Evolutionary conservation across 192 early-diverging fungal genomes (phyloP).

Genomic region (Backusella tarrabulga): DNA sequence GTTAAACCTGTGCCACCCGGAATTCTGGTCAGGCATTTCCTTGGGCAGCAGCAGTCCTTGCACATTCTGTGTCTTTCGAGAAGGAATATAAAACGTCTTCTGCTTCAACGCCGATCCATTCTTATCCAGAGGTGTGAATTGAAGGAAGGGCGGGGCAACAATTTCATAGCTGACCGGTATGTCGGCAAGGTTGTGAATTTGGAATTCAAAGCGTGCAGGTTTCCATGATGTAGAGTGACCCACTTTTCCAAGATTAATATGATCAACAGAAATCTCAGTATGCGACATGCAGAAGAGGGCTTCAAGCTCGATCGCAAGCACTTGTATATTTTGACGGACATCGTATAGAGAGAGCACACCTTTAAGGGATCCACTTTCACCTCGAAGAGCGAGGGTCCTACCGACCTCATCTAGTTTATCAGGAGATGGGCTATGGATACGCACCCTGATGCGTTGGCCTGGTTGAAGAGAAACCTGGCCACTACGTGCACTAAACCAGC

Average conservation of each 20-base stretch:
- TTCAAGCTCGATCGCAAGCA: conserved; percentile 62
- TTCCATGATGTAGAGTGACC: conserved; percentile 76
- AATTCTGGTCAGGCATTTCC: conserved; percentile 44
- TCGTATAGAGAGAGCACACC: conserved; percentile 69
- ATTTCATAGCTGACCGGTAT: conserved; percentile 62
- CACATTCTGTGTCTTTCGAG: conserved; percentile 48
- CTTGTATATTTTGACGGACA: conserved; percentile 38
- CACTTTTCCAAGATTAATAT: conserved; percentile 75
- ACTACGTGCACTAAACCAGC: conserved; percentile 5
- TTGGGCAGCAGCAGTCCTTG: conserved; percentile 65
- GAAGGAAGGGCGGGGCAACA: conserved; percentile 38
- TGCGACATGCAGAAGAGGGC: conserved; percentile 61
- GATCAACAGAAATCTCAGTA: conserved; percentile 46
- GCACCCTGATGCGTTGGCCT: conserved; percentile 22
- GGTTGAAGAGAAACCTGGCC: conserved; percentile 33
- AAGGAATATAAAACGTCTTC: conserved; percentile 28
- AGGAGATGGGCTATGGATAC: conserved; percentile 23
- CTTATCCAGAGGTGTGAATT: conserved; percentile 25
- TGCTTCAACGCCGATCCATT: conserved; percentile 13
- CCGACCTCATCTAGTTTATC: conserved; percentile 12
- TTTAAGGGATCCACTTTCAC: conserved; percentile 49
- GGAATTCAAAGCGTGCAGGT: conserved; percentile 56
- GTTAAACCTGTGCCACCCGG: conserved; percentile 47
- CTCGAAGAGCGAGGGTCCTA: conserved; percentile 30
- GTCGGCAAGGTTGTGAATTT: conserved; percentile 62